These are phyloP conservation scores for Leishmania tropica DNA, from an alignment of 208 protist genomes.

Conservation along the genomic window DNA sequence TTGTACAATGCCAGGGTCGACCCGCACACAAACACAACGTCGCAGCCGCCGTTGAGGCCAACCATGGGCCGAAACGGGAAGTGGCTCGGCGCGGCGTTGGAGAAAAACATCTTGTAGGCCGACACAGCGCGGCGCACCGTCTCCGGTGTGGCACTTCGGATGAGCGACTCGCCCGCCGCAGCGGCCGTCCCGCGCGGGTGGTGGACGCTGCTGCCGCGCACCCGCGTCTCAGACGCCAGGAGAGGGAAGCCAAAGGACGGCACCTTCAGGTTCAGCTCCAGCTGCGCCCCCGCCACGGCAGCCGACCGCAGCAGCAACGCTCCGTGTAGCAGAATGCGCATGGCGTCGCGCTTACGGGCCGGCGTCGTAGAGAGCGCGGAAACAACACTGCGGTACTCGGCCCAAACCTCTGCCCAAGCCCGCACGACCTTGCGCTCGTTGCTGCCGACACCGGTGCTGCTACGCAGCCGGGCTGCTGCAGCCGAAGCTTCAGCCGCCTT, in stretches of 20 bases:
- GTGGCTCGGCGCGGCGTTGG: slow-evolving; percentile 57
- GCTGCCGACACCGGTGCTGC: slow-evolving; percentile 28
- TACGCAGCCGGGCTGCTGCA: slow-evolving; percentile 21
- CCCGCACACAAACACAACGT: slow-evolving; percentile 74
- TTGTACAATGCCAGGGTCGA: slow-evolving; percentile 76
- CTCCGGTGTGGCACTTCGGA: slow-evolving; percentile 56
- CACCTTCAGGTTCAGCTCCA: slow-evolving; percentile 78
- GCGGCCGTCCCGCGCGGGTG: slow-evolving; percentile 2
- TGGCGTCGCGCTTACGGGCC: slow-evolving; percentile 69
- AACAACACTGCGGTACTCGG: slow-evolving; percentile 74
- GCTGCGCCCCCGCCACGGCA: slow-evolving; percentile 62
- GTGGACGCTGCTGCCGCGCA: slow-evolving; percentile 25
- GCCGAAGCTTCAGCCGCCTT: background rate
- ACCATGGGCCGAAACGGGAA: slow-evolving; percentile 74
- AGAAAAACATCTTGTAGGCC: slow-evolving; percentile 80
- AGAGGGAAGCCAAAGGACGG: slow-evolving; percentile 85
- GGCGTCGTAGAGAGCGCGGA: slow-evolving; percentile 63
- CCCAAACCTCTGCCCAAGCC: slow-evolving; percentile 88
- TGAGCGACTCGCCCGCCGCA: slow-evolving; percentile 19
- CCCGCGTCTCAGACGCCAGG: slow-evolving; percentile 61
- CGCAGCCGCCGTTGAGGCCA: slow-evolving; percentile 80
- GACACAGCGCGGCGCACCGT: slow-evolving; percentile 64
- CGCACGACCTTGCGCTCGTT: slow-evolving; percentile 67
- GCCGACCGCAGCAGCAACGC: slow-evolving; percentile 78
- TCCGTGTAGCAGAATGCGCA: slow-evolving; percentile 83